Evolutionary conservation across 352 stramenopile genomes (phyloP).

Genomic region (Phytophthora litchii): DNA sequence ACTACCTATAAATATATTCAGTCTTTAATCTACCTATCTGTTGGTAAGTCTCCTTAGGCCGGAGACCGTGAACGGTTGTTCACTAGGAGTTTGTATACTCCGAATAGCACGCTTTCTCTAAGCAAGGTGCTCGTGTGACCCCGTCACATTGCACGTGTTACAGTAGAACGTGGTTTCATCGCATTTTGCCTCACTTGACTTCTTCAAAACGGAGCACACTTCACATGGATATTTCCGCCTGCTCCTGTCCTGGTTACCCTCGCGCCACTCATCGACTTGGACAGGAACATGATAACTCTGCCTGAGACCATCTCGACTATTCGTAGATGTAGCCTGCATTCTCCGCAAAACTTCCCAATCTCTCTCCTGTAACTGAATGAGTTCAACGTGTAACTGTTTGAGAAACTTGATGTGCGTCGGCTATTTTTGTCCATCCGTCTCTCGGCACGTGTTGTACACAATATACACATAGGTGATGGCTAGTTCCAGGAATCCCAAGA

Average conservation of each 20-base stretch:
- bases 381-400: conserved; percentile 3
- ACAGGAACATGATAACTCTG: not conserved
- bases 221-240: conserved; percentile 2
- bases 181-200: not conserved
- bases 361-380: not conserved
- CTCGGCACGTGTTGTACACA: not conserved
- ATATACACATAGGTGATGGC: conserved; percentile 1
- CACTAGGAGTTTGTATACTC: too few species aligned
- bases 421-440: not conserved
- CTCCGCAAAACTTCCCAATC: not conserved
- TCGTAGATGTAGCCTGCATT: not conserved
- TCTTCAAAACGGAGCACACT: conserved; percentile 5
- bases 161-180: conserved; percentile 11
- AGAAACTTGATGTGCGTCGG: conserved; percentile 8
- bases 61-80: too few species aligned
- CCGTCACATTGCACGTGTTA: conserved; percentile 10
- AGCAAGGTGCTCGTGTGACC: too few species aligned
- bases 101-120: too few species aligned
- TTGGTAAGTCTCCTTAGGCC: too few species aligned
- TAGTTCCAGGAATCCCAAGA: conserved; percentile 1
- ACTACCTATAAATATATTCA: too few species aligned
- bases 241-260: conserved; percentile 6
- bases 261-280: conserved; percentile 6
- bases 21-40: too few species aligned
- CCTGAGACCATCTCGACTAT: not conserved